phyloP scores from a whole-genome alignment of 139 green algal genomes.

The Coelastrella sp. region DNA sequence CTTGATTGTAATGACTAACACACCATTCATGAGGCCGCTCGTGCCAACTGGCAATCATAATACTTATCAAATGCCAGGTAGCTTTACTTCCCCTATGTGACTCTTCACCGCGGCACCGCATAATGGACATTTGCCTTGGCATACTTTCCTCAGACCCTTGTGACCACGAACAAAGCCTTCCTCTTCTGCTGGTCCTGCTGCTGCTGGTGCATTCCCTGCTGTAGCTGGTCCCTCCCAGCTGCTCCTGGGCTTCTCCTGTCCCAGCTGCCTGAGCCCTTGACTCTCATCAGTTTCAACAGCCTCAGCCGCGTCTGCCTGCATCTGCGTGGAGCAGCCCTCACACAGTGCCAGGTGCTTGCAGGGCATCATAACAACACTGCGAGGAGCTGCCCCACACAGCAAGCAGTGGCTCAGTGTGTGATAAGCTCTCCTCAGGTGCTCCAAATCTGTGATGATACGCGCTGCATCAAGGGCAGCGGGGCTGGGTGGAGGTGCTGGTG shows the following conservation, averaged over 20 bases:
- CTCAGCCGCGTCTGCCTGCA: not conserved
- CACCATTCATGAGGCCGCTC: too few relatives aligned
- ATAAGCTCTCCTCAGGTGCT: not conserved
- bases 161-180: not conserved
- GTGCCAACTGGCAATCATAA: not conserved
- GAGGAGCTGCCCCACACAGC: not conserved
- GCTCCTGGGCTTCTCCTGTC: too few relatives aligned
- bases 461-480: not conserved
- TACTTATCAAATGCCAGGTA: not conserved
- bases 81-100: not conserved
- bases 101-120: not conserved
- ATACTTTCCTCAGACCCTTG: not conserved
- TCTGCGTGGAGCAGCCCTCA: not conserved
- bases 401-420: slow-evolving; percentile 12
- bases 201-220: not conserved
- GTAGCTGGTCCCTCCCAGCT: not conserved
- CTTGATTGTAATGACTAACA: too few relatives aligned
- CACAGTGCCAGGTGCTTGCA: slow-evolving; percentile 30
- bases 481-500: too few relatives aligned
- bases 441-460: not conserved
- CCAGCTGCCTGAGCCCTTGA: too few relatives aligned
- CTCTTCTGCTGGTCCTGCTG: not conserved
- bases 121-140: not conserved
- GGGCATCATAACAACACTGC: slow-evolving; percentile 18
- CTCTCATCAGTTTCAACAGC: not conserved